Percentiles rank a stretch among this genome's conserved stretches.
Evolutionary conservation across 345 rosid species (phyloP).

Genomic region (Mangifera indica): DNA sequence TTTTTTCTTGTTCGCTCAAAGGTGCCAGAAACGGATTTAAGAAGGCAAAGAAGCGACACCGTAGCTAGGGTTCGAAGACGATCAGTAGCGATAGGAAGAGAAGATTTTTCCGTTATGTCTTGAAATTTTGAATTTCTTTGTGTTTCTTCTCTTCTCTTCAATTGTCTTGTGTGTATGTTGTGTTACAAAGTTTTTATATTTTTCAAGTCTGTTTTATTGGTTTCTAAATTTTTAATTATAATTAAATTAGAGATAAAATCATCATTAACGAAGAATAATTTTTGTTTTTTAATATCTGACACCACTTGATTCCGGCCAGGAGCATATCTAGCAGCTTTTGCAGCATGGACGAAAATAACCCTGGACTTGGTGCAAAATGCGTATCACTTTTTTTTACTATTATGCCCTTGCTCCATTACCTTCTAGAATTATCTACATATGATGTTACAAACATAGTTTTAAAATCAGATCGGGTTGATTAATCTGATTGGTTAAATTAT

Average conservation of each 20-base stretch:
- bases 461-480: background rate
- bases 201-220: conserved; percentile 2
- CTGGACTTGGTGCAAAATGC: background rate
- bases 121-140: conserved; percentile 14
- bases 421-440: background rate
- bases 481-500: no score
- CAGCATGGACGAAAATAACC: background rate
- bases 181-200: background rate
- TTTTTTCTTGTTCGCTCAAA: background rate
- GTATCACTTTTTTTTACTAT: background rate
- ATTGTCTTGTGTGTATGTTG: background rate
- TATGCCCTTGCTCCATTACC: background rate
- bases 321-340: conserved; percentile 15
- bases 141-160: background rate
- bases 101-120: conserved; percentile 3
- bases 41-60: conserved; percentile 1
- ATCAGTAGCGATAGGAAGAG: conserved; percentile 1
- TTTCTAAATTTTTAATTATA: background rate
- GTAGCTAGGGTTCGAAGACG: conserved; percentile 22
- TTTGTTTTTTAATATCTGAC: background rate
- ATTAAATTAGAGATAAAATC: conserved; percentile 1
- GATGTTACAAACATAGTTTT: no score
- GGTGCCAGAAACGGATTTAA: background rate
- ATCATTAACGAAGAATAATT: background rate
- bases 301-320: conserved; percentile 10